These are phyloP conservation scores for Collybiopsis confluens DNA, from an alignment of 768 basidiomycete species.

Conservation along the genomic window DNA sequence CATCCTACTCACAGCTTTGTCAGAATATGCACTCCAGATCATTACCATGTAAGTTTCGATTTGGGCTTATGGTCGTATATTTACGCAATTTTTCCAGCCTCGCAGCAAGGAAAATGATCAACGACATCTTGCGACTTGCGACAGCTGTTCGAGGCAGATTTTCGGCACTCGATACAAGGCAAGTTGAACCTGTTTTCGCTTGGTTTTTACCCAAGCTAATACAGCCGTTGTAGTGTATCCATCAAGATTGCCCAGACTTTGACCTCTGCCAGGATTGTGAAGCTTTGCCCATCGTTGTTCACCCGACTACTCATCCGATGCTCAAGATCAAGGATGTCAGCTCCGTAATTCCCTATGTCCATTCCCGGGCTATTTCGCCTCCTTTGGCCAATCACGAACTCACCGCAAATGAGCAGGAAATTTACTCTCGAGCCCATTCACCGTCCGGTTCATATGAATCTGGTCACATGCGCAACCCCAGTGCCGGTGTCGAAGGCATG, in stretches of 20 bases:
- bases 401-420: not conserved
- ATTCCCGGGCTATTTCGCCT: slow-evolving; percentile 18
- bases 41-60: slow-evolving; percentile 50
- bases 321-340: slow-evolving; percentile 64
- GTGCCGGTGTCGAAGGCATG: not conserved
- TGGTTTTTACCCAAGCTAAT: not conserved
- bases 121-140: slow-evolving; percentile 57
- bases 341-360: slow-evolving; percentile 43
- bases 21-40: slow-evolving; percentile 46
- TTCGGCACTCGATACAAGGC: slow-evolving; percentile 73
- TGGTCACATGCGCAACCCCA: slow-evolving; percentile 16
- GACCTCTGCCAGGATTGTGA: slow-evolving; percentile 81
- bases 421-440: slow-evolving; percentile 3
- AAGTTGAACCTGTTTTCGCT: not conserved
- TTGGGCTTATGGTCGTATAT: too few relatives aligned
- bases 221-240: slow-evolving; percentile 58
- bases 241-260: slow-evolving; percentile 71
- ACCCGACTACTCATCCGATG: slow-evolving; percentile 67
- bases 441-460: not conserved
- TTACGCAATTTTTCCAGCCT: not conserved
- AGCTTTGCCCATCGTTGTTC: slow-evolving; percentile 71
- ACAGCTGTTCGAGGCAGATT: slow-evolving; percentile 56
- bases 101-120: slow-evolving; percentile 19
- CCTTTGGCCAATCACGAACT: not conserved
- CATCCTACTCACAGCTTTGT: slow-evolving; percentile 78